Evolutionary conservation across 2,329 filamentous ascomycete genomes (phyloP), one percentile per base, ranked within the genome.

Genomic region (Aspergillus unguis): DNA sequence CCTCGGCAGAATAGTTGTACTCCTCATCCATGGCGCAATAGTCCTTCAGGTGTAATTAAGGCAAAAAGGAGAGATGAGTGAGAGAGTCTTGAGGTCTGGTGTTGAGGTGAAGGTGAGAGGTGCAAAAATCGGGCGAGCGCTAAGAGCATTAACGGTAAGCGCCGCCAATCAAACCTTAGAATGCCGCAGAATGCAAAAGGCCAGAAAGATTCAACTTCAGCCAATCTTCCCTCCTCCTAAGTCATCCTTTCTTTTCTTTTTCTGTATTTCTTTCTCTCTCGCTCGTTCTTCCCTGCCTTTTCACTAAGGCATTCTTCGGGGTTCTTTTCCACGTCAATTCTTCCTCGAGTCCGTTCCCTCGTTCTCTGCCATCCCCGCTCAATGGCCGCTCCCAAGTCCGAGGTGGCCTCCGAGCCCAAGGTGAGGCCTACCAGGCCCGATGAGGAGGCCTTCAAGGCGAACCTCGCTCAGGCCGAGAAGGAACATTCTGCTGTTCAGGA

Each of bases 371-470:
- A 29, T 17, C n/a, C 45, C 44, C 54, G 32, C 31, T 42, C 33
- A 46, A 52, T 56, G 62, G 64, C 65, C 55, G 60, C 59, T 45
- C 60, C 61, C 48, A 50, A 60, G 41, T 58, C 61, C 56, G 51
- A 68, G 58, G 59, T 64, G 62, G 66, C 66, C 59, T 61, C 63
- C 54, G 73, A 73, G 64, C 67, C 65, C 56, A 70, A 72, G 66
- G 64, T 65, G 66, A 90, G 85, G 76, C 91, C 92, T 49, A 83
- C 88, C 75, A 90, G 88, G 80, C 94, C 94, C 43, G 89, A 96
- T 73, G 88, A 94, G 77, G 87, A 86, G 60, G 78, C 80, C 62
- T 99, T 86, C 80, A 91, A 95, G 77, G 82, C 85, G 70, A 81
- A 83, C 58, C 80, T 96, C 56, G 85, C 84, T 46, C 84, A 87